Evolutionary conservation across 2,329 filamentous ascomycete genomes (phyloP).

Genomic region (Beauveria australis): DNA sequence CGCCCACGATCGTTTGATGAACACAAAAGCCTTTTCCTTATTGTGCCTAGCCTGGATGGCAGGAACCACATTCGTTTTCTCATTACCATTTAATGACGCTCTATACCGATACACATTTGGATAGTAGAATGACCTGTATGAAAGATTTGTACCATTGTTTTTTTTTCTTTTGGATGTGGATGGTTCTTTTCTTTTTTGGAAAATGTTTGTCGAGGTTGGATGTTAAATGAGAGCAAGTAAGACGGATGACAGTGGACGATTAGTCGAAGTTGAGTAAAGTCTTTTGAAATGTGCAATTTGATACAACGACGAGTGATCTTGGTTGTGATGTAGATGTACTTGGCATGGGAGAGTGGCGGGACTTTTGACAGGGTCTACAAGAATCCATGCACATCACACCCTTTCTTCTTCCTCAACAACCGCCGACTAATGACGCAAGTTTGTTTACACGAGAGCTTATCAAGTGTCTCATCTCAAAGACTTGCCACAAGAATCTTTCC

Average conservation of each 20-base stretch:
- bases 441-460: too few relatives aligned
- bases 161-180: not conserved
- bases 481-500: too few relatives aligned
- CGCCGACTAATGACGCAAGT: too few relatives aligned
- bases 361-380: too few relatives aligned
- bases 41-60: not conserved
- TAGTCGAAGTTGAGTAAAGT: not conserved
- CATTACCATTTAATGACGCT: not conserved
- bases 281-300: not conserved
- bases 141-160: not conserved
- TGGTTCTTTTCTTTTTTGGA: not conserved
- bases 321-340: too few relatives aligned
- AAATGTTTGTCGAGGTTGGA: not conserved
- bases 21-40: not conserved
- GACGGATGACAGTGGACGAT: not conserved
- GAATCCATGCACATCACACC: too few relatives aligned
- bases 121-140: conserved; percentile 6
- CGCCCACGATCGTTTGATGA: conserved; percentile 3
- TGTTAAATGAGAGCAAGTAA: not conserved
- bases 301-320: too few relatives aligned
- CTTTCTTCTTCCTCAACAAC: too few relatives aligned
- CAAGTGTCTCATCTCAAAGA: too few relatives aligned
- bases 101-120: not conserved
- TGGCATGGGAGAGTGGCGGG: too few relatives aligned
- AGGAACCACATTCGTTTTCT: not conserved